Evolutionary conservation across 2,329 filamentous ascomycete genomes (phyloP).

Genomic region (Chaetomiaceae sp.): DNA sequence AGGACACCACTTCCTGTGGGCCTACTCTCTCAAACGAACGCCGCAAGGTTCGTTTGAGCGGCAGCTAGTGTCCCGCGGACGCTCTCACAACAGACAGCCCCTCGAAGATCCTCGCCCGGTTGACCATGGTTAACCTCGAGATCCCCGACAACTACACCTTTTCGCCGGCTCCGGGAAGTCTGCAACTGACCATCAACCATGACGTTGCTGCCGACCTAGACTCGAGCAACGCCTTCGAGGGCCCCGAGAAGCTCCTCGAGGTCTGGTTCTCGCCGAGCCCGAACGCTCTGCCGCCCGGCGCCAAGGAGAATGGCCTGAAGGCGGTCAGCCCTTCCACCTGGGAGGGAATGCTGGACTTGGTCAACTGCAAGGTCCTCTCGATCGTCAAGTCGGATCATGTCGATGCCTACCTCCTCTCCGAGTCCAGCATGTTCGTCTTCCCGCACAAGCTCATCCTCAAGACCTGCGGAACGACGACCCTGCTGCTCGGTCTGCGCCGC

Average conservation of each 20-base stretch:
- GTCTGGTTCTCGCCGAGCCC: constrained; percentile 93
- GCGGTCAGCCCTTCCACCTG: constrained; percentile 77
- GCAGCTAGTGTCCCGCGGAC: constrained; percentile 94
- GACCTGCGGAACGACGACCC: constrained; percentile 94
- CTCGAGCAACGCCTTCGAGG: constrained; percentile 95
- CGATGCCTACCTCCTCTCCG: constrained; percentile 93
- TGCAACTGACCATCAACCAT: constrained; percentile 89
- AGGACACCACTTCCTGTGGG: constrained; percentile 68
- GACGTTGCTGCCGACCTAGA: constrained; percentile 78
- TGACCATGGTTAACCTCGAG: constrained; percentile 75
- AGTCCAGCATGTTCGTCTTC: constrained; percentile 99
- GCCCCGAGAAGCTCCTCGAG: constrained; percentile 95
- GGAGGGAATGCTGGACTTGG: constrained; percentile 96
- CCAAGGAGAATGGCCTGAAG: constrained; percentile 76
- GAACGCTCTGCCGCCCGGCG: constrained; percentile 63
- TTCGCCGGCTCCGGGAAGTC: constrained; percentile 77
- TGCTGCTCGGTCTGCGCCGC: constrained; percentile 82
- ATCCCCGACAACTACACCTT: constrained; percentile 78
- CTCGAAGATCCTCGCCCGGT: constrained; percentile 18
- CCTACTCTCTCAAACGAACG: constrained; percentile 96
- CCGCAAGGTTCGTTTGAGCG: constrained; percentile 94
- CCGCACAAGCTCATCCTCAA: constrained; percentile 99
- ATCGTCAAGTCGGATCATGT: constrained; percentile 89
- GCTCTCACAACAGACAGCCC: constrained; percentile 33
- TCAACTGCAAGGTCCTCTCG: constrained; percentile 97